Conservation (phyloP, 768 basidiomycete species). For the Termitomyces sp. region DNA sequence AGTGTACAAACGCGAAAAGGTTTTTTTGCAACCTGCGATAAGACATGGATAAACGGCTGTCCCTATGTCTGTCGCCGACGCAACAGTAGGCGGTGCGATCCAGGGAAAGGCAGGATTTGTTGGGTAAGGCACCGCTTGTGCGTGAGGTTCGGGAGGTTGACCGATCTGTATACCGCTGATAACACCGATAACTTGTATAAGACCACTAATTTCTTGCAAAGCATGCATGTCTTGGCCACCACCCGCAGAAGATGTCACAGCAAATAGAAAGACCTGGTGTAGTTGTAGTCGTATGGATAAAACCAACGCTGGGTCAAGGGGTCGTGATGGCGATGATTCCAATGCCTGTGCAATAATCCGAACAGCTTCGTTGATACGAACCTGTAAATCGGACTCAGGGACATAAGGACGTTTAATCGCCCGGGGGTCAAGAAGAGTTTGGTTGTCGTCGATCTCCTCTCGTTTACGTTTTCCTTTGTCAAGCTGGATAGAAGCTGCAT, state of each 20-base stretch:
- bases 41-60: conserved; percentile 82
- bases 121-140: conserved; percentile 27
- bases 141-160: conserved; percentile 34
- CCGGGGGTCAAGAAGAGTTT: conserved; percentile 25
- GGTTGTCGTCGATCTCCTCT: conserved; percentile 44
- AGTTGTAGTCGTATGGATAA: conserved; percentile 70
- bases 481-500: conserved; percentile 57
- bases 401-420: conserved; percentile 44
- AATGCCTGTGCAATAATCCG: conserved; percentile 52
- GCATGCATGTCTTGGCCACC: conserved; percentile 51
- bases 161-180: conserved; percentile 74
- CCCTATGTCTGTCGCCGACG: conserved; percentile 46
- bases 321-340: conserved; percentile 32
- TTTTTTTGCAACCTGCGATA: conserved; percentile 60
- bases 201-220: conserved; percentile 74
- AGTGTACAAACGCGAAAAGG: conserved; percentile 64
- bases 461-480: conserved; percentile 78
- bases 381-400: conserved; percentile 44
- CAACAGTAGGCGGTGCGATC: conserved; percentile 24
- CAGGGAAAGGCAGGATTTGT: conserved; percentile 31
- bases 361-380: conserved; percentile 59
- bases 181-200: conserved; percentile 80
- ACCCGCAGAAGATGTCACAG: conserved; percentile 62
- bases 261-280: conserved; percentile 77
- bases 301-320: conserved; percentile 55